phyloP scores from a whole-genome alignment of 306 rosid genomes.

The Dryas drummondii region DNA sequence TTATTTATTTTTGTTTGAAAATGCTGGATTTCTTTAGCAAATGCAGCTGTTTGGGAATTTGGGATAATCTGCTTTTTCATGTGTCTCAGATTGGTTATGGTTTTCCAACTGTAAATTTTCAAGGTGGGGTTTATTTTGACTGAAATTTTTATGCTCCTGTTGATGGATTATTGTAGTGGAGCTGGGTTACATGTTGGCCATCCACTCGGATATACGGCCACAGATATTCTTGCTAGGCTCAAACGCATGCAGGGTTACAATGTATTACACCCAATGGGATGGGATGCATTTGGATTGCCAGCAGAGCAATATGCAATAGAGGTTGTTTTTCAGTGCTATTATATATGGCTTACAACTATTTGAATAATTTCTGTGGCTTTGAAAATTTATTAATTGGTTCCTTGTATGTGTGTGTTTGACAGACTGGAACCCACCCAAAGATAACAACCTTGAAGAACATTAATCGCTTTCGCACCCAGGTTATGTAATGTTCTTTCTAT shows the following conservation, averaged over 20 bases:
- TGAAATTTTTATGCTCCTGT: conserved; percentile 18
- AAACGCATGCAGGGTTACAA: conserved; percentile 89
- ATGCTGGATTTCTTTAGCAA: too few relatives aligned
- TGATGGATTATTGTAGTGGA: conserved; percentile 54
- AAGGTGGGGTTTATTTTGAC: neutral
- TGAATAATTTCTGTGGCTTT: neutral
- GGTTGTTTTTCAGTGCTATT: conserved; percentile 45
- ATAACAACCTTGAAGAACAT: conserved; percentile 77
- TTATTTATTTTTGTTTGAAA: too few relatives aligned
- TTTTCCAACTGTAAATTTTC: neutral
- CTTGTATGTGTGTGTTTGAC: conserved; percentile 31
- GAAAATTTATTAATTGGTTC: conserved; percentile 4
- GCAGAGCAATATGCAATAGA: conserved; percentile 96
- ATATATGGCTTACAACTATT: conserved; percentile 14
- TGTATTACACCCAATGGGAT: conserved; percentile 98
- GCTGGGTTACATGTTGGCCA: conserved; percentile 96
- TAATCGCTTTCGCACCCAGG: conserved; percentile 90
- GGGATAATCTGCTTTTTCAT: too few relatives aligned
- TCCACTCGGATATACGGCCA: conserved; percentile 94
- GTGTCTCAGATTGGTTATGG: too few relatives aligned
- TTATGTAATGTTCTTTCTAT: conserved; percentile 25
- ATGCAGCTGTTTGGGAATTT: too few relatives aligned
- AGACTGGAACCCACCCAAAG: conserved; percentile 98
- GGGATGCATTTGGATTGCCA: conserved; percentile 99
- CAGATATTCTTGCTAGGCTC: conserved; percentile 86